phyloP scores from a whole-genome alignment of 768 basidiomycete genomes.

The Boletus sp. region DNA sequence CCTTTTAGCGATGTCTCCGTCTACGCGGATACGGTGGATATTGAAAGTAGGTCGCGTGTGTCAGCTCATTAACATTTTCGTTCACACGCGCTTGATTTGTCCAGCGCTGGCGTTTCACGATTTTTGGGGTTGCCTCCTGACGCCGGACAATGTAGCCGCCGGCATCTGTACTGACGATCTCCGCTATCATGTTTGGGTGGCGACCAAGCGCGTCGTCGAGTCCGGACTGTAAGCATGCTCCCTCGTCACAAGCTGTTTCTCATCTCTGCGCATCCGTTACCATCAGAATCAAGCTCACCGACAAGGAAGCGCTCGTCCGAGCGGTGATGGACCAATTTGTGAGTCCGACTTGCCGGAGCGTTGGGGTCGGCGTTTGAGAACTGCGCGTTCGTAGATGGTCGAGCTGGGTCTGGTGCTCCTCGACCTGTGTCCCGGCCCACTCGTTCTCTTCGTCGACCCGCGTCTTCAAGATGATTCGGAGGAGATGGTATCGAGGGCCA shows the following conservation, averaged over 20 bases:
- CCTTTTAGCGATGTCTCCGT: conserved; percentile 27
- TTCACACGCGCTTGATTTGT: background rate
- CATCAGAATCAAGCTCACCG: conserved; percentile 10
- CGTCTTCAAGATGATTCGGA: conserved; percentile 35
- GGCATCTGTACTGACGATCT: conserved; percentile 25
- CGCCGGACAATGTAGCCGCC: conserved; percentile 31
- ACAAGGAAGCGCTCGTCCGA: conserved; percentile 16
- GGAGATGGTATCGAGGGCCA: conserved; percentile 43
- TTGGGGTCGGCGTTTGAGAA: background rate
- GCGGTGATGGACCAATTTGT: conserved; percentile 32
- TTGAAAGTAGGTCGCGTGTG: conserved; percentile 37
- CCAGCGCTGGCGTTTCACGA: conserved; percentile 34
- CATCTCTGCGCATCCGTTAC: background rate
- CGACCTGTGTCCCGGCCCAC: conserved; percentile 44
- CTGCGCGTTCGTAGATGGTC: conserved; percentile 39
- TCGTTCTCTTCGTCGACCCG: conserved; percentile 52
- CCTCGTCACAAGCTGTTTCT: background rate
- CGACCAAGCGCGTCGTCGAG: conserved; percentile 29
- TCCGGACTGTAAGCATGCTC: conserved; percentile 13
- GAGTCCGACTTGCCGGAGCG: conserved; percentile 9
- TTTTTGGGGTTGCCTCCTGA: conserved; percentile 33
- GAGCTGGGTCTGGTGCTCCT: conserved; percentile 46
- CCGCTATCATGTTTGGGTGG: conserved; percentile 35
- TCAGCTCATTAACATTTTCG: background rate
- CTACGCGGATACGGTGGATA: conserved; percentile 41